Evolutionary conservation across 768 basidiomycete species (phyloP), one percentile per base, ranked within the genome.

Genomic region (Suillus hirtellus): DNA sequence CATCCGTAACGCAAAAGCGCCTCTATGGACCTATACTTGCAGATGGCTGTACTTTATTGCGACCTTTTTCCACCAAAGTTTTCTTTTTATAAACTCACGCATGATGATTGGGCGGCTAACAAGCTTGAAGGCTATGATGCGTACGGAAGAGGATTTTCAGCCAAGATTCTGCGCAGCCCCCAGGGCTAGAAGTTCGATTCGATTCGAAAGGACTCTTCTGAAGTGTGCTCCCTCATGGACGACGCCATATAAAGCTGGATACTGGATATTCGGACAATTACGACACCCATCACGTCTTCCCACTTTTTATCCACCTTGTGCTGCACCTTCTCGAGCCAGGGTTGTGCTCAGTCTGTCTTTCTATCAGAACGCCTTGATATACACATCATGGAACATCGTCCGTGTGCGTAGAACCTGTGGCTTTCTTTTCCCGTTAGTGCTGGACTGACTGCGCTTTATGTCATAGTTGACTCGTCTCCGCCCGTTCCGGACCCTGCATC

Each of bases 1-100:
- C 4, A 8, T 55, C 19, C n/a, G 10, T 7, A 19, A 9, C 3
- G 12, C 31, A 10, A 37, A 3, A 8, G 21, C 37, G 7, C 15
- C 21, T 56, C 15, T 37, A 9, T 40, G 55, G 24, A 24, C 15
- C 15, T 27, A 40, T 24, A 27, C 11, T 5, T 40, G 24, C 55
- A 37, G 55, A 56, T 17, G 54, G 31, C 54, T 55, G 54, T 55
- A 21, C 54, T 38, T 19, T 19, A 37, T 21, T 49, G 31, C 31
- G 27, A 27, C 27, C 27, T 27, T 27, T 27, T n/a, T 37, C 15
- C 3, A 8, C 42, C 42, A 8, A 19, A 17, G 17, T 19, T 43
- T 9, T 43, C 42, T 43, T 43, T 43, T 31, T 6, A 6, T 31
- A 31, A 31, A 31, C 5, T 31, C 31, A 31, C 31, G 31, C 31